Evolutionary conservation across 2,329 filamentous ascomycete species (phyloP).

Genomic region (Whalleya microplaca): DNA sequence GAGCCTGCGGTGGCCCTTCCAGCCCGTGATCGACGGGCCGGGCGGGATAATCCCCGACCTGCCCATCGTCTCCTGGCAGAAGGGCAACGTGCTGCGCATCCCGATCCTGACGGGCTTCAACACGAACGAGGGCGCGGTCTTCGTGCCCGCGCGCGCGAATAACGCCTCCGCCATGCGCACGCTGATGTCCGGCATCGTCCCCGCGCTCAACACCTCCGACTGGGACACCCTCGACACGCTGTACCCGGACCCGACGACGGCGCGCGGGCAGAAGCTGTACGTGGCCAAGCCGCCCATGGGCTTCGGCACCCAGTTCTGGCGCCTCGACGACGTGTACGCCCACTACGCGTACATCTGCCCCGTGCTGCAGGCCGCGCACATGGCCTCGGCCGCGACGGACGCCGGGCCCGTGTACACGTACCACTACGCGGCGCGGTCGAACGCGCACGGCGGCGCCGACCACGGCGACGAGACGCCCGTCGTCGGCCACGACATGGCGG

Average conservation of each 20-base stretch:
- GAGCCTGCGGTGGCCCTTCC: constrained; percentile 65
- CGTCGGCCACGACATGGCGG: constrained; percentile 47
- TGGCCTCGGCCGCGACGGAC: constrained; percentile 37
- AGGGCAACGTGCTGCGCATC: constrained; percentile 56
- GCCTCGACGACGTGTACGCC: constrained; percentile 63
- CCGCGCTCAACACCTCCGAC: constrained; percentile 55
- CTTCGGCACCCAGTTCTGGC: constrained; percentile 58
- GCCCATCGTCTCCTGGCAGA: constrained; percentile 63
- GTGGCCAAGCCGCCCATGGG: constrained; percentile 38
- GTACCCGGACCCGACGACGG: constrained; percentile 62
- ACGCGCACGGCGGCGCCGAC: constrained; percentile 44
- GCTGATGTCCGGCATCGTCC: constrained; percentile 67
- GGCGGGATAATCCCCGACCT: constrained; percentile 57
- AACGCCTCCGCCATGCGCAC: constrained; percentile 55
- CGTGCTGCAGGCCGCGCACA: constrained; percentile 61
- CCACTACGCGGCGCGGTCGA: constrained; percentile 58
- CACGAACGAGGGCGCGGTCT: constrained; percentile 69
- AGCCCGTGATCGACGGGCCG: constrained; percentile 66
- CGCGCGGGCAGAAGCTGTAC: constrained; percentile 45
- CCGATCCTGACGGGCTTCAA: constrained; percentile 73
- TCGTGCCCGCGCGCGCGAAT: constrained; percentile 57
- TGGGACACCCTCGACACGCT: constrained; percentile 58
- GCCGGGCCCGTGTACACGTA: constrained; percentile 55
- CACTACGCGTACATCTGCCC: constrained; percentile 69
- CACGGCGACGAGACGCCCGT: constrained; percentile 52